A percentile compares a stretch with the other conserved stretches of the same genome.
Evolutionary conservation across 2,329 filamentous ascomycete genomes (phyloP).

Genomic region (Xylaria sp.): DNA sequence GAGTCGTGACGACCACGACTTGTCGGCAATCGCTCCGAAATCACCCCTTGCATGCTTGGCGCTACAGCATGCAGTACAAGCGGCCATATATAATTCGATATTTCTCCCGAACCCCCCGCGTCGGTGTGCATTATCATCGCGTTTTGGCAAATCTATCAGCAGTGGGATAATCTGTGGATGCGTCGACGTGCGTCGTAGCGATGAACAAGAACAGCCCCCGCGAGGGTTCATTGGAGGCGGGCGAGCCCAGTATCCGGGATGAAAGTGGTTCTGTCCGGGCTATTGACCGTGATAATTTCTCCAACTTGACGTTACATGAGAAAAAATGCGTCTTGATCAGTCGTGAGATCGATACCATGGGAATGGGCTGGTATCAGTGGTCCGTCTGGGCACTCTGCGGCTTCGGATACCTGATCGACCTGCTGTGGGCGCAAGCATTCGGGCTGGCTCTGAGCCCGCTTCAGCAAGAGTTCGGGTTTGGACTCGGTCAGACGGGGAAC

Average conservation of each 20-base stretch:
- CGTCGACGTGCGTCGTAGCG: background rate
- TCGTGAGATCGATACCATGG: conserved; percentile 83
- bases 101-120: background rate
- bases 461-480: conserved; percentile 75
- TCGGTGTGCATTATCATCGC: background rate
- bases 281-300: background rate
- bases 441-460: conserved; percentile 79
- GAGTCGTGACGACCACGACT: conserved; percentile 6
- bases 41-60: background rate
- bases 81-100: background rate
- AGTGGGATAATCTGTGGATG: background rate
- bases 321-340: conserved; percentile 79
- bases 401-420: conserved; percentile 85
- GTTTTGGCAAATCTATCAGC: background rate
- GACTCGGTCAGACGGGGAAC: conserved; percentile 75
- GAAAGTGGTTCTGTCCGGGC: background rate
- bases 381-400: conserved; percentile 80
- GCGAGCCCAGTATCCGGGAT: background rate
- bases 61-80: background rate
- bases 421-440: conserved; percentile 78
- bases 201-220: conserved; percentile 19
- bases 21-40: background rate
- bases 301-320: conserved; percentile 25
- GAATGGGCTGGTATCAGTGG: conserved; percentile 87
- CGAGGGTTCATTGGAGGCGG: background rate